Evolutionary conservation across 176 grass and related monocot species (phyloP).

Genomic region (Rhynchospora tenuis): DNA sequence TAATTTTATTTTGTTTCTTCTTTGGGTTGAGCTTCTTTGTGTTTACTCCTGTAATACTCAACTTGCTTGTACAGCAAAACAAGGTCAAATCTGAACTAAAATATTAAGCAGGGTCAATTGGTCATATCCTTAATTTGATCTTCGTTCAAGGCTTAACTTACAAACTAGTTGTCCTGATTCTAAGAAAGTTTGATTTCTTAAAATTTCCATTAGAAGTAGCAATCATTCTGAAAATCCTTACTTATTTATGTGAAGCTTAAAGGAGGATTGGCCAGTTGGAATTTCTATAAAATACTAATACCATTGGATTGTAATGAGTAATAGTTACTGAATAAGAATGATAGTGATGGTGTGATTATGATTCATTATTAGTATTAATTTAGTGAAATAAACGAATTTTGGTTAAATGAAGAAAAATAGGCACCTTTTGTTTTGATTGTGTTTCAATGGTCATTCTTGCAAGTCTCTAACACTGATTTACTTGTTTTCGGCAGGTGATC

Average conservation of each 20-base stretch:
- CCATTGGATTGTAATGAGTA: background rate
- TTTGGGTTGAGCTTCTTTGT: background rate
- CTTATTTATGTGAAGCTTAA: background rate
- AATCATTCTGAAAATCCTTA: background rate
- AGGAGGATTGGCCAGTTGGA: background rate
- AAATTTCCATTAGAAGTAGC: background rate
- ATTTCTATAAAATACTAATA: background rate
- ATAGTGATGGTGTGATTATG: background rate
- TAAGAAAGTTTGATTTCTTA: background rate
- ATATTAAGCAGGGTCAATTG: background rate
- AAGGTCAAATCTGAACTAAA: background rate
- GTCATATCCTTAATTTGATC: background rate
- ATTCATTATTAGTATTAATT: background rate
- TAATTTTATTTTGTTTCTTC: background rate
- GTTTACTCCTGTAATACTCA: background rate
- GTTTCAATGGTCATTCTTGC: background rate
- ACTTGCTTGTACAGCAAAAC: background rate
- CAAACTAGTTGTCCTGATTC: slow-evolving; percentile 2
- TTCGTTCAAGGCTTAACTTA: background rate
- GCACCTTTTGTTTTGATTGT: background rate
- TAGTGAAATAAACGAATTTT: background rate
- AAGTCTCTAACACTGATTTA: background rate
- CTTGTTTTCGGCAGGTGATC: slow-evolving; percentile 48
- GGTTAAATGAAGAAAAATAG: background rate
- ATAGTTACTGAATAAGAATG: background rate